Base-by-base conservation (phyloP, 2,329 filamentous ascomycete species). In the Paracoccidioides lutzii region DNA sequence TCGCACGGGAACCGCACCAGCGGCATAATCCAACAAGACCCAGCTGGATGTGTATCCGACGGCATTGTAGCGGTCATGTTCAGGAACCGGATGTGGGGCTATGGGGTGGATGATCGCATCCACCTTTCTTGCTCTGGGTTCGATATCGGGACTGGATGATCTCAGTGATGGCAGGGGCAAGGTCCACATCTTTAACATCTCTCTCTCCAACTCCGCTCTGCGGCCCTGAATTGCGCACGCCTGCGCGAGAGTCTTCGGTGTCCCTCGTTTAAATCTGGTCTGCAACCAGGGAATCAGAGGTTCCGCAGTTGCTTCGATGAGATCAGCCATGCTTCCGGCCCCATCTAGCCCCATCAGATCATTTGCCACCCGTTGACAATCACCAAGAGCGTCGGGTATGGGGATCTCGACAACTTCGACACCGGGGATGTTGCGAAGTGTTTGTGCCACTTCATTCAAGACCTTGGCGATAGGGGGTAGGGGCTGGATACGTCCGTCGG, bases 61-160 rank as follows among this genome's bases (percentile, higher is more conserved):
- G 0, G 77, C 78, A 64, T 83, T 83, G 68, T 81, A 85, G 2
- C 76, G 71, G 68, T 86, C 83, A 55, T 83, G 77, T 8, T 76
- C 74, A 0, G 82, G 80, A 0, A 82, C 76, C 0, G 82, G 80
- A 65, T 86, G 83, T 2, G 82, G 81, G 12, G 82, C 82, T 0
- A 84, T 73, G 0, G 82, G 83, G 59, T 77, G 81, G 55, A 86
- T 76, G 53, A 86, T 76, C 0, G 81, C 80, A 69, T 85, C 82
- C 6, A 85, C 43, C 3, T 64, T 66, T 48, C 65, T 64, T 3
- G 30, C 14, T 38, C 38, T 42, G 33, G 22, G 12, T 14, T 37
- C 30, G 3, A 4, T 28, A 33, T 30, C 50, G 12, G 71, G 68
- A 53, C 68, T 63, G 6, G 65, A 62, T 62, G 73, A 65, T 59